Conservation (phyloP, 2,329 filamentous ascomycete genomes). For the Monosporascus sp. region DNA sequence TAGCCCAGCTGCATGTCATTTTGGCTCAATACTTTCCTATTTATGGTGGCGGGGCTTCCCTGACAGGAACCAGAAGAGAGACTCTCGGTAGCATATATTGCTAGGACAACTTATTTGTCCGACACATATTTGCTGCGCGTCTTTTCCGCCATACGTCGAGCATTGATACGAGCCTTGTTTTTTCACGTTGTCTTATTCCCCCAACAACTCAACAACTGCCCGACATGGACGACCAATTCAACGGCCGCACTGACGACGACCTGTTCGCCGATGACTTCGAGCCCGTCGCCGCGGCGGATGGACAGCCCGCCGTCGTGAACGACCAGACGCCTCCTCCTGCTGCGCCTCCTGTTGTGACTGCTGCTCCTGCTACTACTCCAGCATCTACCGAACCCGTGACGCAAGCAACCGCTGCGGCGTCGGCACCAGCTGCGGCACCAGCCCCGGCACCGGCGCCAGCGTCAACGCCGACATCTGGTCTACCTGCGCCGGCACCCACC, state of each 20-base stretch:
- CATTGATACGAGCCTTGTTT: neutral
- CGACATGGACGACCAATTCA: constrained; percentile 55
- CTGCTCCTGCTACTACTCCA: constrained; percentile 6
- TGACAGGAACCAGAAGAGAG: too few relatives aligned
- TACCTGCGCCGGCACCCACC: constrained; percentile 6
- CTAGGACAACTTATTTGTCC: too few relatives aligned
- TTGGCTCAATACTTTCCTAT: too few relatives aligned
- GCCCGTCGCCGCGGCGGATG: constrained; percentile 33
- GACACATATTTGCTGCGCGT: too few relatives aligned
- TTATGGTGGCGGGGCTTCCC: too few relatives aligned
- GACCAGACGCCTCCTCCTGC: neutral
- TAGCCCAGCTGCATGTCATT: too few relatives aligned
- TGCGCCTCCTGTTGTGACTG: constrained; percentile 2
- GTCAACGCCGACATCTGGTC: constrained; percentile 5
- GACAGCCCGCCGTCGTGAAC: constrained; percentile 6
- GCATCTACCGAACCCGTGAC: constrained; percentile 1
- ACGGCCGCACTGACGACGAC: constrained; percentile 56
- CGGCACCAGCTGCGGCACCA: constrained; percentile 7
- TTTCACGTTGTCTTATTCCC: neutral
- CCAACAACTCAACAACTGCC: too few relatives aligned
- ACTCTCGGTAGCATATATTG: too few relatives aligned
- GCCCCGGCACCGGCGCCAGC: constrained; percentile 8
- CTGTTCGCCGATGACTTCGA: constrained; percentile 59
- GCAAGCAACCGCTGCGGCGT: constrained; percentile 4
- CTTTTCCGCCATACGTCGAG: too few relatives aligned